These are phyloP conservation scores for Starmerella kuoi DNA, from an alignment of 805 yeast species.

Conservation along the genomic window DNA sequence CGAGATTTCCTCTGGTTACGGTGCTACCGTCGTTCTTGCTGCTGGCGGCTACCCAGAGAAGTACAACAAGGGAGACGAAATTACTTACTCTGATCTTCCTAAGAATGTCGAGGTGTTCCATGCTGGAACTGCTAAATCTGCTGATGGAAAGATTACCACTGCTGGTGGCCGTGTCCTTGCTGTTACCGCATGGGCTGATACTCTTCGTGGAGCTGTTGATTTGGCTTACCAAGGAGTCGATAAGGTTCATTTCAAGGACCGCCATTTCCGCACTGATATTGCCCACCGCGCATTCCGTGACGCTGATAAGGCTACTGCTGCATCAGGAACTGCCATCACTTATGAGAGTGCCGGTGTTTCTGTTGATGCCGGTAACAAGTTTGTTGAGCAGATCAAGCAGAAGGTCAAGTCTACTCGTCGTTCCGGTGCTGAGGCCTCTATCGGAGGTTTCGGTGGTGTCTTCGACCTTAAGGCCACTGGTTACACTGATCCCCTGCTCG, in stretches of 20 bases:
- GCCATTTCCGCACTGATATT: slow-evolving; percentile 82
- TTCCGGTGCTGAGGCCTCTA: slow-evolving; percentile 93
- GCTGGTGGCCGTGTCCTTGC: slow-evolving; percentile 97
- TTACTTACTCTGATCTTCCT: slow-evolving; percentile 40
- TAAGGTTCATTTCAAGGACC: slow-evolving; percentile 55
- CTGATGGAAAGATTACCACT: slow-evolving; percentile 55
- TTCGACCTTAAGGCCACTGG: slow-evolving; percentile 87
- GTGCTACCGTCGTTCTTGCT: slow-evolving; percentile 89
- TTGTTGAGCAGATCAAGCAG: slow-evolving; percentile 81
- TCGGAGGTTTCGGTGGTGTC: slow-evolving; percentile 97
- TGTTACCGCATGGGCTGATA: slow-evolving; percentile 68
- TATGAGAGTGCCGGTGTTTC: slow-evolving; percentile 96
- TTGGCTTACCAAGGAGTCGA: slow-evolving; percentile 79
- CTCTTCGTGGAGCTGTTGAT: slow-evolving; percentile 69
- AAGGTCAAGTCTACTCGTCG: slow-evolving; percentile 86
- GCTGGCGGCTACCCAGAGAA: slow-evolving; percentile 95
- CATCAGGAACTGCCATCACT: slow-evolving; percentile 39
- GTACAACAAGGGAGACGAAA: slow-evolving; percentile 76
- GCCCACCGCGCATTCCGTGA: slow-evolving; percentile 91
- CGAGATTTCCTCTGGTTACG: slow-evolving; percentile 39
- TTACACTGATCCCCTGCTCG: slow-evolving; percentile 60
- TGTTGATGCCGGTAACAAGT: slow-evolving; percentile 84
- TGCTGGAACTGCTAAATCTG: slow-evolving; percentile 68
- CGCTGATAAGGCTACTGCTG: slow-evolving; percentile 16
- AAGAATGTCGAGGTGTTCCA: slow-evolving; percentile 71